Base-by-base conservation (phyloP, 1,284 basidiomycete species). In the Meira nashicola region DNA sequence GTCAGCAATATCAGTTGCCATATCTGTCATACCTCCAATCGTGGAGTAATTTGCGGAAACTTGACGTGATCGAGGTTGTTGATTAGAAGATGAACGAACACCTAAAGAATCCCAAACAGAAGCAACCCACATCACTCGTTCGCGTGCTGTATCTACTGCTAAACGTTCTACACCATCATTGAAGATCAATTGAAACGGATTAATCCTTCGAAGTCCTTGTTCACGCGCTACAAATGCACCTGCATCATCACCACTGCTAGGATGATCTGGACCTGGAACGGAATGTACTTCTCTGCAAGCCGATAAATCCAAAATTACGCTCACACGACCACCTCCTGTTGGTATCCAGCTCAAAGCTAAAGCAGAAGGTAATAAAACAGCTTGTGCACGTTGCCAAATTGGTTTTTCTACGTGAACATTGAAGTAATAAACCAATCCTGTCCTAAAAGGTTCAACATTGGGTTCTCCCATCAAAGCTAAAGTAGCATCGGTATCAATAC, bases 261-360 rank as follows among this genome's bases (percentile, higher is more conserved):
- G 63, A 50, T 74, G 70, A 17, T 71, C 65, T 1, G 71, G 65
- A 41, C 66, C 62, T 5, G 71, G 67, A 1, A 74, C 66, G 9
- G 70, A 71, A 55, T 71, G 71, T 4, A 73, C 71, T 44, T 74
- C 71, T 23, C 68, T 57, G 54, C 72, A 74, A 15, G 65, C 65
- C 14, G 58, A 46, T 12, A 74, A 60, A 41, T 74, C 71, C 15
- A 74, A 55, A 0, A 71, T 65, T 1, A 73, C 64, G 51, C 71
- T 73, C 54, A 71, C 66, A 15, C 71, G 46, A 38, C 71, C 71
- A 4, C 71, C 71, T 11, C 69, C 71, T 8, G 54, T 21, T 1
- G 71, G 71, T 37, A 71, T 71, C 71, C 71, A 73, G 58, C 71
- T 73, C 63, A 73, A 67, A n/a, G 71, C 71, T 14, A 73, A 17